Evolutionary conservation across 2,329 filamentous ascomycete genomes (phyloP), one percentile per base, ranked within the genome.

Genomic region (Aschersonia sp.): DNA sequence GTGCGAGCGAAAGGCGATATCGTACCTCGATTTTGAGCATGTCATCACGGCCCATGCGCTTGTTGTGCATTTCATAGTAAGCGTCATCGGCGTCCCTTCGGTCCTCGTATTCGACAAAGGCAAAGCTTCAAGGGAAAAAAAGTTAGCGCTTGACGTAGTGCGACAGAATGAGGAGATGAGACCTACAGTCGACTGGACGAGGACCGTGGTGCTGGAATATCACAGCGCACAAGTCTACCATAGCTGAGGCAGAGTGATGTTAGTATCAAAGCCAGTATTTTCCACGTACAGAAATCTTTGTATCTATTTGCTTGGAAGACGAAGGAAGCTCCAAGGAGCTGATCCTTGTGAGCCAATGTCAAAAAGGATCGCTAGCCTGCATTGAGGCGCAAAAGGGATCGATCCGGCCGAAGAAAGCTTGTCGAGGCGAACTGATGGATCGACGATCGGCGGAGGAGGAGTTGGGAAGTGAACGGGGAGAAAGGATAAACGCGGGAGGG

Each of bases 31-130:
- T 97, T 74, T 98, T 98, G 71, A 98, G 66, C 51, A 95, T 72
- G 61, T 98, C 92, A 63, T 98, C 92, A 53, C 91, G 84, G 45
- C 89, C 89, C 58, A 98, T 89, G 56, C 91, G 88, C 80, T 96
- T 96, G 75, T 97, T 97, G 65, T 98, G 92, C 92, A 98, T 98
- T 72, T 98, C 92, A 67, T 98, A 88, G 65, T 98, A 98, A 45
- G 92, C 92, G 71, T 98, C 92, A 67, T 98, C 92, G 54, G 92
- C 89, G 74, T 98, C 92, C 58, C 92, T 89, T 59, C 91, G 87
- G 67, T 89, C 94, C 73, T 98, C 92, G 68, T 98, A 98, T 71
- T 98, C 92, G 55, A 98, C 92, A 66, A 98, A 98, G 40, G 92
- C 92, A 66, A 98, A 98, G 57, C 92, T 82, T 30, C 9, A 7